Conservation (phyloP, 2,329 filamentous ascomycete species). For the Pseudogymnoascus sp. region DNA sequence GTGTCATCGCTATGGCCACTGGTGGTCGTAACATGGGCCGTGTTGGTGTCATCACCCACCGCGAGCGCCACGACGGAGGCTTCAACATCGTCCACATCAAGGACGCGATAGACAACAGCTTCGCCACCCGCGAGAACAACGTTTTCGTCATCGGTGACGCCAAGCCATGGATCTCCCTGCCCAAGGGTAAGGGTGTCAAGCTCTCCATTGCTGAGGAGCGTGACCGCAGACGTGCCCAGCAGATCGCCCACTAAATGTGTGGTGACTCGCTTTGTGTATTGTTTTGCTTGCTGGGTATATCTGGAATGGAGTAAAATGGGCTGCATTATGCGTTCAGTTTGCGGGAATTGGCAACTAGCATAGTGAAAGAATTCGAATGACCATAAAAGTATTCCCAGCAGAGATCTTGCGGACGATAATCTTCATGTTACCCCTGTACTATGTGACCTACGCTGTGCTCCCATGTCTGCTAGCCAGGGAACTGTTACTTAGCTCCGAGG, state of each 20-base stretch:
- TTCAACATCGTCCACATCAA: constrained; percentile 99
- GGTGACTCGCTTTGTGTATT: constrained; percentile 13
- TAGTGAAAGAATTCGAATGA: constrained; percentile 25
- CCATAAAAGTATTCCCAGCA: constrained; percentile 10
- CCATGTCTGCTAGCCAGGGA: neutral
- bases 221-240: constrained; percentile 79
- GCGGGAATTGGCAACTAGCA: constrained; percentile 25
- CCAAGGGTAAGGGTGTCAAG: constrained; percentile 99
- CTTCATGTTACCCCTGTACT: neutral
- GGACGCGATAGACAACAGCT: constrained; percentile 99
- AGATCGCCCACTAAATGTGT: constrained; percentile 29
- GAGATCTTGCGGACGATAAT: neutral
- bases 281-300: constrained; percentile 3
- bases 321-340: constrained; percentile 22
- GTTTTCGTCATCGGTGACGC: constrained; percentile 98
- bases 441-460: neutral
- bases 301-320: constrained; percentile 28
- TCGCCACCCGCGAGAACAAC: constrained; percentile 98
- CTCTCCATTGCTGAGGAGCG: constrained; percentile 98
- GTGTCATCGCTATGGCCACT: constrained; percentile 95
- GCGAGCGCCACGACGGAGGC: constrained; percentile 99
- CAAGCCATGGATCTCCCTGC: constrained; percentile 98
- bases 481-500: neutral
- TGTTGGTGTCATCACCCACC: constrained; percentile 99
- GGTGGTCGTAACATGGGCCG: constrained; percentile 99